Evolutionary conservation across 2,329 filamentous ascomycete species (phyloP), one percentile per base, ranked within the genome.

Genomic region (Colletotrichum aenigma): DNA sequence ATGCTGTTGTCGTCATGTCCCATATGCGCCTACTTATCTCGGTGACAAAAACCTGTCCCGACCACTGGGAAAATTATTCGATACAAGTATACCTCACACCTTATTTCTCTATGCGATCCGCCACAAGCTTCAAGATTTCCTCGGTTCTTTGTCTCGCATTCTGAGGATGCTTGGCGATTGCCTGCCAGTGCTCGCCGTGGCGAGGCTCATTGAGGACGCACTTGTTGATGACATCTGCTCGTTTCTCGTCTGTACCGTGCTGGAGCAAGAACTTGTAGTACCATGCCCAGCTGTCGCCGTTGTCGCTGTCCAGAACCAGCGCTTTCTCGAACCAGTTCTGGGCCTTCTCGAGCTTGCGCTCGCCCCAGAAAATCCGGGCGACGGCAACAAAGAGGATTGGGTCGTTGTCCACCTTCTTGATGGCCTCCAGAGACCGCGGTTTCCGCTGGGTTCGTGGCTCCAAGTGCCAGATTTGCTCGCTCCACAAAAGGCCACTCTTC

Each of bases 251-350:
- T 7, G 96, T 98, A 12, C 97, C 97, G 86, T 99, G 96, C 88
- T 98, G 95, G 79, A 93, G 83, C 78, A 98, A 82, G 84, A 98
- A 99, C 84, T 96, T 96, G 85, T 96, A 97, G 85, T 98, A 99
- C 96, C 96, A 99, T 24, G 96, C 96, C 97, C 97, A 99, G 13
- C 93, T 94, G 86, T 99, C 97, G 66, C 97, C 97, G 66, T 92
- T 87, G 83, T 98, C 96, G 43, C 93, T 92, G 81, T 99, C 96
- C 15, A 97, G 88, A 70, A 98, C 89, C 71, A 98, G 93, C 1
- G 97, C 97, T 86, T 98, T 98, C 86, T 98, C 96, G 84, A 99
- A 99, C 97, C 97, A 99, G 78, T 92, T 96, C 85, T 96, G 94
- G 4, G 97, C 96, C 84, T 98, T 98, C 79, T 98, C 97, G 28